Conservation (phyloP, 176 grass and related monocot genomes). For the Oryza longistaminata region DNA sequence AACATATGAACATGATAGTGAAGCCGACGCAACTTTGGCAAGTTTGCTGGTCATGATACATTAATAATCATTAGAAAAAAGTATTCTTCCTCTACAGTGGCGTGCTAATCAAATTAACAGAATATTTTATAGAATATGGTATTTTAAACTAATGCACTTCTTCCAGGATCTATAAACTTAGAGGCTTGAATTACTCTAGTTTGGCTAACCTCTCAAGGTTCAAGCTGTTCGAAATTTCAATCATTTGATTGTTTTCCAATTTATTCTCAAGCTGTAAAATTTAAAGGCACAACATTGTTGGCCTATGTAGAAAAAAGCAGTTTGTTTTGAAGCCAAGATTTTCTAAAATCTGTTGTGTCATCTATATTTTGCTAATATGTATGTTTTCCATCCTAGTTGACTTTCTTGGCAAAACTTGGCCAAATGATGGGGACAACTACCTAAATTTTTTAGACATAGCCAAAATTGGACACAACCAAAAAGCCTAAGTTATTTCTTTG, state of each 20-base stretch:
- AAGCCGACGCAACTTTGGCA: background rate
- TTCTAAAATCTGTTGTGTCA: background rate
- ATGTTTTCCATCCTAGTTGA: background rate
- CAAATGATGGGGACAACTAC: background rate
- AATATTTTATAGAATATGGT: background rate
- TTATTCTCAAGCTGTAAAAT: constrained; percentile 15
- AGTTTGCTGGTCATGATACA: background rate
- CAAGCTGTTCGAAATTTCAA: background rate
- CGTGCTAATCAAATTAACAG: background rate
- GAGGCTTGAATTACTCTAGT: background rate
- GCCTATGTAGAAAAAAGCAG: background rate
- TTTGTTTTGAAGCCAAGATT: background rate
- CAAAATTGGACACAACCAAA: background rate
- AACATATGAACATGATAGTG: background rate
- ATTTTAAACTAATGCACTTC: background rate
- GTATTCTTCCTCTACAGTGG: background rate
- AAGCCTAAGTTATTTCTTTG: background rate
- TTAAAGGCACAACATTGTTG: background rate
- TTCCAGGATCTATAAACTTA: background rate
- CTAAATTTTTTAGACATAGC: background rate
- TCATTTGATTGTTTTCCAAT: background rate
- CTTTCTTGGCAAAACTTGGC: constrained; percentile 1
- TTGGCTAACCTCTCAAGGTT: background rate
- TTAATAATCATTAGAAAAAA: background rate
- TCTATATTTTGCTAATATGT: background rate